A percentile compares a stretch with the other conserved stretches of the same genome.
Evolutionary conservation across 306 rosid genomes (phyloP).

Genomic region (Ziziphus jujuba): DNA sequence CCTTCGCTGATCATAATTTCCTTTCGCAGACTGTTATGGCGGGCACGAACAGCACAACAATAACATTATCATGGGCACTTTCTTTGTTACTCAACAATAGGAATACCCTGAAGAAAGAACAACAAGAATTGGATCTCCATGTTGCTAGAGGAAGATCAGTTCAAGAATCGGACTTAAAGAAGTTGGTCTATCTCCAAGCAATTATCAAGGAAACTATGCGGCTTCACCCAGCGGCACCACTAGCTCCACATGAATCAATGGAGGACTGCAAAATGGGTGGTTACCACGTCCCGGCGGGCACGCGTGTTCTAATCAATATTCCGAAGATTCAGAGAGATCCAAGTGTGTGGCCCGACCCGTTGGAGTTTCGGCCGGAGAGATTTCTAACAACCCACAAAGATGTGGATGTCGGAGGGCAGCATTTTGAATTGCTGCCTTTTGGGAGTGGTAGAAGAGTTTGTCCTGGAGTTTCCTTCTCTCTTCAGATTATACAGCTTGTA

Average conservation of each 20-base stretch:
- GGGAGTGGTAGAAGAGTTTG: constrained; percentile 31
- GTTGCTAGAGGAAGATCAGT: constrained; percentile 23
- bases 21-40: constrained; percentile 3
- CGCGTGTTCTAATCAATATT: constrained; percentile 16
- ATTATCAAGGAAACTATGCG: constrained; percentile 25
- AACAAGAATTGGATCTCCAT: no score
- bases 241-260: neutral
- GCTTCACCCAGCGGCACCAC: constrained; percentile 18
- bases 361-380: constrained; percentile 23
- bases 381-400: constrained; percentile 4
- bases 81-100: constrained; percentile 28
- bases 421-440: constrained; percentile 22
- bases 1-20: no score
- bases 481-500: neutral
- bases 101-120: no score
- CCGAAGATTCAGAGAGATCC: constrained; percentile 21
- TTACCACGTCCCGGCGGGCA: constrained; percentile 17
- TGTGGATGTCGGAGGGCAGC: constrained; percentile 17
- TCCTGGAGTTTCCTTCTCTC: constrained; percentile 9
- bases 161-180: constrained; percentile 10
- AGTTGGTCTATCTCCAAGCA: neutral
- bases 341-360: constrained; percentile 16
- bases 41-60: constrained; percentile 24
- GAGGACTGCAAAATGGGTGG: constrained; percentile 23
- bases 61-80: constrained; percentile 32